Percentiles rank a stretch among this genome's conserved stretches.
Conservation (phyloP, 352 stramenopile species). For the Globisporangium orthogonon region DNA sequence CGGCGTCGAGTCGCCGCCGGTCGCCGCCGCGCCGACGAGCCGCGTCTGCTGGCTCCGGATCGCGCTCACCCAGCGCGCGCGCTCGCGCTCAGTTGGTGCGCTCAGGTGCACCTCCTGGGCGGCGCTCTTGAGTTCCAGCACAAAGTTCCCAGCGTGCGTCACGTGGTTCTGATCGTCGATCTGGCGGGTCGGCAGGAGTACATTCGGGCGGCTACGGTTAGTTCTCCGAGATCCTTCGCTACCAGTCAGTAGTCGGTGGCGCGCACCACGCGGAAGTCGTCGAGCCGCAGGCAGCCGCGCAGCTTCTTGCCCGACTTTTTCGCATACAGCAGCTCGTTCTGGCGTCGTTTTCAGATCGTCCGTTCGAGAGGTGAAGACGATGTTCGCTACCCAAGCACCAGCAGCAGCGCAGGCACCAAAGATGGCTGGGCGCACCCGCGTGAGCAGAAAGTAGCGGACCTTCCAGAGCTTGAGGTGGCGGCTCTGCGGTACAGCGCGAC, state of each 20-base stretch:
- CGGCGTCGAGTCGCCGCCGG: slow-evolving; percentile 15
- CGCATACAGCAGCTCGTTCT: slow-evolving; percentile 74
- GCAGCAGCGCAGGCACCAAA: neutral
- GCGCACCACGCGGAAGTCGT: slow-evolving; percentile 62
- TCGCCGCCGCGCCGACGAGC: slow-evolving; percentile 9
- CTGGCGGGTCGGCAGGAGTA: slow-evolving; percentile 16
- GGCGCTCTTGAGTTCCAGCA: slow-evolving; percentile 61
- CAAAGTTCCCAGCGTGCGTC: slow-evolving; percentile 64
- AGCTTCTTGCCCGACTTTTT: slow-evolving; percentile 81
- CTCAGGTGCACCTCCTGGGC: slow-evolving; percentile 57
- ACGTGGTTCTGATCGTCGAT: slow-evolving; percentile 80
- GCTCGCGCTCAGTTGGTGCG: slow-evolving; percentile 70
- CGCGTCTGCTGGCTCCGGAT: slow-evolving; percentile 40
- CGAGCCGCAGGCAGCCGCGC: slow-evolving; percentile 33
- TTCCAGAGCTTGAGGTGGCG: slow-evolving; percentile 85
- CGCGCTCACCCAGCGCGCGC: slow-evolving; percentile 47
- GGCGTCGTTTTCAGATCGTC: neutral
- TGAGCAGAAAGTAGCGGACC: slow-evolving; percentile 82
- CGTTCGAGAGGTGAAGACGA: neutral
- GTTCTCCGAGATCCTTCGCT: neutral
- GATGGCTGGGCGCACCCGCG: slow-evolving; percentile 30
- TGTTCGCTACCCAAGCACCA: too few relatives aligned
- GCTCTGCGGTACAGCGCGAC: slow-evolving; percentile 32
- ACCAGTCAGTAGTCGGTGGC: neutral
- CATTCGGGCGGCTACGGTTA: neutral